These are phyloP conservation scores for Kwoniella heveanensis DNA, from an alignment of 768 basidiomycete species.

Conservation along the genomic window DNA sequence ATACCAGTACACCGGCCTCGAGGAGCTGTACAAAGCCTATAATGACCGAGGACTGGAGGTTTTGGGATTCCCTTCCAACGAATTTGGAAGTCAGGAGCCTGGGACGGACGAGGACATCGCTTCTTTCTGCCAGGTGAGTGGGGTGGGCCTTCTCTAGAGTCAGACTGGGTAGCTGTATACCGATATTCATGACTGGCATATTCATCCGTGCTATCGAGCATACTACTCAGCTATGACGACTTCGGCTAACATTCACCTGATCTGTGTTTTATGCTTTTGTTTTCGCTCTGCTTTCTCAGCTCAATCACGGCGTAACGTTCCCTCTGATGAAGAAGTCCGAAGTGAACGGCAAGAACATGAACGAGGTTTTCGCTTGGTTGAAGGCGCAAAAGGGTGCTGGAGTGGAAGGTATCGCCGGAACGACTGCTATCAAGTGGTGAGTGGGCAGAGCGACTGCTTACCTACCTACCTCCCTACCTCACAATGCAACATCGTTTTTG, in stretches of 20 bases:
- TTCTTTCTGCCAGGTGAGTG: slow-evolving; percentile 48
- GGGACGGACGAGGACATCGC: slow-evolving; percentile 74
- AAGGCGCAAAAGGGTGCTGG: slow-evolving; percentile 69
- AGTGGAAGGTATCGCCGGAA: slow-evolving; percentile 41
- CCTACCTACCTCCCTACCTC: background rate
- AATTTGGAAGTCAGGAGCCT: slow-evolving; percentile 87
- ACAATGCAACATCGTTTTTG: no score
- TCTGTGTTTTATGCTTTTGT: no score
- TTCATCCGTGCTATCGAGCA: no score
- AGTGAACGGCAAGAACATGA: slow-evolving; percentile 83
- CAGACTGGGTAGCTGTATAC: no score
- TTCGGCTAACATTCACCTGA: no score
- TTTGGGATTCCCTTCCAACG: slow-evolving; percentile 90
- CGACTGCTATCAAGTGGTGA: slow-evolving; percentile 53
- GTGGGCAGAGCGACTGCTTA: background rate
- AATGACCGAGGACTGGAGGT: slow-evolving; percentile 73
- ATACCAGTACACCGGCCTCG: slow-evolving; percentile 65
- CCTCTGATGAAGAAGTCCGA: slow-evolving; percentile 85
- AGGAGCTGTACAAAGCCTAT: slow-evolving; percentile 78
- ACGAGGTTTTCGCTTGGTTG: slow-evolving; percentile 79
- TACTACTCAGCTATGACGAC: no score
- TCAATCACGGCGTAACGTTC: slow-evolving; percentile 87
- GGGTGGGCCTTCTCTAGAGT: background rate
- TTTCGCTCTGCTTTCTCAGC: slow-evolving; percentile 45
- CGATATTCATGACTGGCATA: no score